These are phyloP conservation scores for Sporisorium graminicola DNA, from an alignment of 1,284 basidiomycete genomes.

Conservation along the genomic window DNA sequence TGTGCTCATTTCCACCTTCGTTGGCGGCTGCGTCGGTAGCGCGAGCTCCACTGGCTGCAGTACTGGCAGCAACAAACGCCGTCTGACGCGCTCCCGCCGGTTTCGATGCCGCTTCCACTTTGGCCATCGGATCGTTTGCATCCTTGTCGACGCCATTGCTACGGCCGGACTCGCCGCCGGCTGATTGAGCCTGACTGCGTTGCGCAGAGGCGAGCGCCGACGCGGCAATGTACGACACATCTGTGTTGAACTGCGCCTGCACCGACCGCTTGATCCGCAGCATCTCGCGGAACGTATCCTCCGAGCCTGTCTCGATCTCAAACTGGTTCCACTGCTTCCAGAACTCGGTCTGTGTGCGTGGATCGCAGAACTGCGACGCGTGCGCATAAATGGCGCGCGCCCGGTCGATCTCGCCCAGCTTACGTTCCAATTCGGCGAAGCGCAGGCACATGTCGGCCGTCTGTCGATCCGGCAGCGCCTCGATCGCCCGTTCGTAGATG, in stretches of 20 bases:
- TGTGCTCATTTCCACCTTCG: constrained; percentile 70
- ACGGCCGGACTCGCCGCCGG: constrained; percentile 9
- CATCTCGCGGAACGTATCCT: constrained; percentile 99
- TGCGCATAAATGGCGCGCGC: constrained; percentile 96
- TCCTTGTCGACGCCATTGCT: constrained; percentile 68
- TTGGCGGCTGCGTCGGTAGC: constrained; percentile 77
- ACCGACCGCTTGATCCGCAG: constrained; percentile 96
- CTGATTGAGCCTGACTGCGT: constrained; percentile 28
- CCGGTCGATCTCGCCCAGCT: constrained; percentile 97
- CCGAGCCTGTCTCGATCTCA: constrained; percentile 95
- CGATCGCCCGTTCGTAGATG: constrained; percentile 96
- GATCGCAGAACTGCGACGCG: constrained; percentile 98
- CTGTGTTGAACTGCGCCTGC: constrained; percentile 98
- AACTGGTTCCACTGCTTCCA: constrained; percentile 98
- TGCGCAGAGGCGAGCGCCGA: constrained; percentile 52
- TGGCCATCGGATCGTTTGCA: constrained; percentile 75
- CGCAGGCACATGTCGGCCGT: constrained; percentile 98
- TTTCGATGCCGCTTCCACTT: constrained; percentile 66
- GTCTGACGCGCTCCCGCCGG: constrained; percentile 18
- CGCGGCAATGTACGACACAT: constrained; percentile 74
- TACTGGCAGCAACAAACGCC: constrained; percentile 64
- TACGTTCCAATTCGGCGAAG: constrained; percentile 94
- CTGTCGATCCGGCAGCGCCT: constrained; percentile 89
- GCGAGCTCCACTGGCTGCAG: constrained; percentile 74
- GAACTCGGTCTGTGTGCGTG: constrained; percentile 84